Evolutionary conservation across 345 rosid genomes (phyloP).

Genomic region (Camelina neglecta): DNA sequence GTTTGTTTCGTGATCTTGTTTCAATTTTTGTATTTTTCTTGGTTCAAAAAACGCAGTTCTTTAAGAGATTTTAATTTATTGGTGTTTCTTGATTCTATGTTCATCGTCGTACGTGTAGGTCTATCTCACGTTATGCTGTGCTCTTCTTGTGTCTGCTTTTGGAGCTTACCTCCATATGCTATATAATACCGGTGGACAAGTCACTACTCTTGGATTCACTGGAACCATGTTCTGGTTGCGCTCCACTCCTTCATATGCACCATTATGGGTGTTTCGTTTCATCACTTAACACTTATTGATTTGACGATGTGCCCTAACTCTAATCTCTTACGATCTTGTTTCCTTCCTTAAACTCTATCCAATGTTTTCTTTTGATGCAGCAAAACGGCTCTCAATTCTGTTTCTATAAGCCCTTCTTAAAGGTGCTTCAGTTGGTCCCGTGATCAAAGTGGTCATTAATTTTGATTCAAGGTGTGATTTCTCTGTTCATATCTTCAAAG

Average conservation of each 20-base stretch:
- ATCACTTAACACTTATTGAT: background rate
- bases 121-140: conserved; percentile 64
- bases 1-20: background rate
- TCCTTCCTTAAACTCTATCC: background rate
- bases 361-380: conserved; percentile 48
- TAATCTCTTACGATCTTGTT: background rate
- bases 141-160: conserved; percentile 62
- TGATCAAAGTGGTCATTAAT: conserved; percentile 63
- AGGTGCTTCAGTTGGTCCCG: conserved; percentile 83
- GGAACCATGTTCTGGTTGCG: conserved; percentile 65
- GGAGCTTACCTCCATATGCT: conserved; percentile 70
- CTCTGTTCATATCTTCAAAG: background rate
- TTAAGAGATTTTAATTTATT: background rate
- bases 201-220: background rate
- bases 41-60: background rate
- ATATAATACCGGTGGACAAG: conserved; percentile 74
- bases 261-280: conserved; percentile 40
- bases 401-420: conserved; percentile 60
- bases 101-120: conserved; percentile 48
- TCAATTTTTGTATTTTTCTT: background rate
- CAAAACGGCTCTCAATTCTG: conserved; percentile 66
- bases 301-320: background rate
- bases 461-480: conserved; percentile 72
- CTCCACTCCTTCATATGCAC: conserved; percentile 50
- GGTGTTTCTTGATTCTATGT: conserved; percentile 1